Evolutionary conservation across 495 filamentous ascomycete genomes (phyloP), one percentile per base, ranked within the genome.

Genomic region (Penicillium maclennaniae): DNA sequence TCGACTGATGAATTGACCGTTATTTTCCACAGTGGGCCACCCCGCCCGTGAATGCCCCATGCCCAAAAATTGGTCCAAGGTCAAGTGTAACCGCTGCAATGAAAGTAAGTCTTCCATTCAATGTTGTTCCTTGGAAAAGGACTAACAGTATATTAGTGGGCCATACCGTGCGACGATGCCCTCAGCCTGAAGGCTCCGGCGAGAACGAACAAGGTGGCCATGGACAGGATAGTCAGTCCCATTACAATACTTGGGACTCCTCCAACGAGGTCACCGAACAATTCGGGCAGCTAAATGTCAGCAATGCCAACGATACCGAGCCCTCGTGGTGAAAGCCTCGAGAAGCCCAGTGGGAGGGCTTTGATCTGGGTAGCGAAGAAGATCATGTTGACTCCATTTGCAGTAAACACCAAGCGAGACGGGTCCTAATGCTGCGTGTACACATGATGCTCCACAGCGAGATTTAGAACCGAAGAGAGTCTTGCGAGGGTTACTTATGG

Each of bases 51-150:
- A 91, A 6, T 96, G 92, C 65, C 79, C 87, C 0, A 78, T 87
- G 74, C 87, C 88, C 5, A 83, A 78, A 41, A 87, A 96, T 60
- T 90, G 85, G 66, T 77, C 79, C 12, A 83, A 82, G 34, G 84
- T 95, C 50, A 81, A 88, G 65, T 96, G 91, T 74, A 78, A 70
- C 55, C 83, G 85, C 60, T 95, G 91, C 60, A 78, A 82, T 9
- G 76, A 92, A 69, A 86, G 81, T 82, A 67, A 69, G 76, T 34
- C 31, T 14, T 75, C 16, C 7, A 56, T 39, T 20, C 19, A 34
- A 34, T 14, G 8, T 34, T 4, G 3, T 16, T 19, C n/a, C 16
- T 25, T 4, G 15, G 36, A 7, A 21, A 50, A 36, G 51, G 4
- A 12, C 63, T 69, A 46, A 68, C 28, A 34, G 40, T 45, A 43